Evolutionary conservation across 2,329 filamentous ascomycete species (phyloP), one percentile per base, ranked within the genome.

Genomic region (Escovopsis sp.): DNA sequence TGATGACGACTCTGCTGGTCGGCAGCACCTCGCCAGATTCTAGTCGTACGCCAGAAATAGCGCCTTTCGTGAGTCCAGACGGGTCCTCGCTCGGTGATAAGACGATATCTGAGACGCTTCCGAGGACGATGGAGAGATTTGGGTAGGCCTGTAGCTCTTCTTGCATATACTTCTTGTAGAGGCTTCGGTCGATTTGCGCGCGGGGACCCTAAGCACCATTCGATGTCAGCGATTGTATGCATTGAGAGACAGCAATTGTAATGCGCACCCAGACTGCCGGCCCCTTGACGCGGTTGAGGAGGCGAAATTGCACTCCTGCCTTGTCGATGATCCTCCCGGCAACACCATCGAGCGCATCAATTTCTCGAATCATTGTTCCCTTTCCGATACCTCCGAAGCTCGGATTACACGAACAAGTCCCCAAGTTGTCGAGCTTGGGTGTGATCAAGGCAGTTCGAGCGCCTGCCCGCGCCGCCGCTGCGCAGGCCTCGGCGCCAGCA

Each of bases 381-480:
- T 98, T 98, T 37, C 91, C 91, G 52, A 98, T 96, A n/a, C 91
- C 91, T 34, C 91, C 91, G 57, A 98, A 94, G 49, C 86, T 94
- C 2, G 89, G 89, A 59, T 96, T 96, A 66, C 89, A 96, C 33
- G 88, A 95, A 65, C 89, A 96, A 28, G 91, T 85, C 43, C 89
- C 89, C 18, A 96, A 78, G 53, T 95, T 94, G 45, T 88, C 80
- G 45, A 85, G 62, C 46, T 83, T 86, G 2, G 89, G 91, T 1
- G 91, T 98, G 39, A 98, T 72, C 50, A 98, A 74, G 2, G 83
- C 89, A 36, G 91, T 96, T 53, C 80, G 79, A 40, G 89, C 91
- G 41, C 91, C 91, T 12, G 84, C 76, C 55, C 91, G 77, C 37
- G 91, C 91, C 12, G 91, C 85, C 2, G 89, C 91, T 10, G 91